These are phyloP conservation scores for Globisporangium cylindrosporum DNA, from an alignment of 352 stramenopile genomes.

Conservation along the genomic window DNA sequence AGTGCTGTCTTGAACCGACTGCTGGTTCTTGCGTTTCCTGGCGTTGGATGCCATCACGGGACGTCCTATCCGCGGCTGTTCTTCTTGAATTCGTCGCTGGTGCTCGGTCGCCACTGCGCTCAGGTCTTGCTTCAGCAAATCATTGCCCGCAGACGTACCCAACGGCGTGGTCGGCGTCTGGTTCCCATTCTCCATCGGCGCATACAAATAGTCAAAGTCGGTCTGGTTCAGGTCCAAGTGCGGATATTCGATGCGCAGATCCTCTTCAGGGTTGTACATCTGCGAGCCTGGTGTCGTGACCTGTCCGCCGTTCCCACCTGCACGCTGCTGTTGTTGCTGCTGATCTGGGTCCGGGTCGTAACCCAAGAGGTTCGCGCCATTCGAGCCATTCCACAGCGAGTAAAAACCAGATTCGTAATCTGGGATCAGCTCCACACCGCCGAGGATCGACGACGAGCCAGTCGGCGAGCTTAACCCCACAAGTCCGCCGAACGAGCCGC, in stretches of 20 bases:
- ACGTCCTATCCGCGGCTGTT: slow-evolving; percentile 35
- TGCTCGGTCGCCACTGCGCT: neutral
- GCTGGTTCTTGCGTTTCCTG: slow-evolving; percentile 37
- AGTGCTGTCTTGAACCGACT: slow-evolving; percentile 6
- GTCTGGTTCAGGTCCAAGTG: slow-evolving; percentile 66
- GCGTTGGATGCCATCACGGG: slow-evolving; percentile 28
- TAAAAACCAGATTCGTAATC: slow-evolving; percentile 73
- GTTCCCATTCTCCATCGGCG: slow-evolving; percentile 44
- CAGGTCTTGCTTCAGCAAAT: slow-evolving; percentile 29
- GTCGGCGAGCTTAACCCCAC: slow-evolving; percentile 25
- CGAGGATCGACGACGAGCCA: slow-evolving; percentile 42
- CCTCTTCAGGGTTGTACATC: slow-evolving; percentile 49
- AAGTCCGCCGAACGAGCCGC: slow-evolving; percentile 9
- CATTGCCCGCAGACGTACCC: slow-evolving; percentile 20
- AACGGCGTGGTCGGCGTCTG: slow-evolving; percentile 47
- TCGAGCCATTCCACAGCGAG: slow-evolving; percentile 59
- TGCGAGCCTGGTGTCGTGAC: slow-evolving; percentile 13
- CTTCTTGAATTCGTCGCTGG: slow-evolving; percentile 11
- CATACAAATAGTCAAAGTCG: slow-evolving; percentile 74
- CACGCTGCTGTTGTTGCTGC: slow-evolving; percentile 12
- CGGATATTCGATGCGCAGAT: slow-evolving; percentile 74
- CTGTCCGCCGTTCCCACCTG: slow-evolving; percentile 1
- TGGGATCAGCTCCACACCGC: slow-evolving; percentile 55
- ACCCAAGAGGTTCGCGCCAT: slow-evolving; percentile 35
- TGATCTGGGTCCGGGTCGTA: slow-evolving; percentile 49